Conservation (phyloP, 2,329 filamentous ascomycete genomes). For the Graphilbum ipis-grandicollis region DNA sequence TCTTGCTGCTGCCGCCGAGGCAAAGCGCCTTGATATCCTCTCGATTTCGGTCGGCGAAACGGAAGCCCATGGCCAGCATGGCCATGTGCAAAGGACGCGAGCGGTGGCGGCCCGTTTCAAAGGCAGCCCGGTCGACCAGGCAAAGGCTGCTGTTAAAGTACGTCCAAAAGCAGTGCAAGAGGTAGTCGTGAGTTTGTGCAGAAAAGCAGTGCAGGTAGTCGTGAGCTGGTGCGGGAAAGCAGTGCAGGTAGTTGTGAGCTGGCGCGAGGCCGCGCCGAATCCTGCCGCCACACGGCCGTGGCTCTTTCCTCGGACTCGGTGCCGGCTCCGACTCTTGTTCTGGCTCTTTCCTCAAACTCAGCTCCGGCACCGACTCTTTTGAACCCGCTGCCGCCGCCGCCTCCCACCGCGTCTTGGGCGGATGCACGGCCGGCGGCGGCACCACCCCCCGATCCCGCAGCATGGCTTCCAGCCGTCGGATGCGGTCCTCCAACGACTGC, state of each 20-base stretch:
- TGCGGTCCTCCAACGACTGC: constrained; percentile 36
- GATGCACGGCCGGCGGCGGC: constrained; percentile 31
- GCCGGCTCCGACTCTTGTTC: too few relatives aligned
- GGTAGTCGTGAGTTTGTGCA: too few relatives aligned
- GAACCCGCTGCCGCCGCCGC: too few relatives aligned
- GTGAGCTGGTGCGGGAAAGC: too few relatives aligned
- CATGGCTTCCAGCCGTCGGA: constrained; percentile 32
- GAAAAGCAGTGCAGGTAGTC: too few relatives aligned
- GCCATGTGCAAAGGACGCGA: constrained; percentile 33
- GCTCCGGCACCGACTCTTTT: too few relatives aligned
- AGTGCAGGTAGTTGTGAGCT: too few relatives aligned
- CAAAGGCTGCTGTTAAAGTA: constrained; percentile 31
- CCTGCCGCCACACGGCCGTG: too few relatives aligned
- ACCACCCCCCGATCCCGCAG: constrained; percentile 29
- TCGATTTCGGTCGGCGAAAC: constrained; percentile 29
- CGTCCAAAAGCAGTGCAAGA: constrained; percentile 33
- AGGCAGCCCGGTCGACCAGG: constrained; percentile 30
- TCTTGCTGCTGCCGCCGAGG: constrained; percentile 23
- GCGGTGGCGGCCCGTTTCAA: constrained; percentile 30
- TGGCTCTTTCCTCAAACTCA: too few relatives aligned
- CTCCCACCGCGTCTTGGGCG: constrained; percentile 31
- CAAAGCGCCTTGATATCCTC: constrained; percentile 29
- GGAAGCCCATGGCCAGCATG: constrained; percentile 33
- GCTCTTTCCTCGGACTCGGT: too few relatives aligned
- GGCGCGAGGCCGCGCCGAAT: too few relatives aligned